These are phyloP conservation scores for Xerocomus nothofagi DNA, from an alignment of 1,284 basidiomycete genomes.

Conservation along the genomic window DNA sequence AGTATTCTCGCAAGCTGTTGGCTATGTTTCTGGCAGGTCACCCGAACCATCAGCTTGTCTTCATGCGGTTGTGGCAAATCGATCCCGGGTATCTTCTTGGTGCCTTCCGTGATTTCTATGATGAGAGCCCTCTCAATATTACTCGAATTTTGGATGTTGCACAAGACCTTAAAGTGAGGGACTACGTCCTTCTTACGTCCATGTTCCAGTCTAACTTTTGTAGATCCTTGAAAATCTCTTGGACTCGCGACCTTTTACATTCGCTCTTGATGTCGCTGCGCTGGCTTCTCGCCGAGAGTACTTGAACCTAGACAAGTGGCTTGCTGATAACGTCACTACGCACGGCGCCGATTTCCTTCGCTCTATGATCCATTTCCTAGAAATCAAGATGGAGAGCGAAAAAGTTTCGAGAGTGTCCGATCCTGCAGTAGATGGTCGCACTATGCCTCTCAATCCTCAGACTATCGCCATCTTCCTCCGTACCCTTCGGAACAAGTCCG, in stretches of 20 bases:
- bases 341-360: conserved; percentile 88
- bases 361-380: conserved; percentile 84
- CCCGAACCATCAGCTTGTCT: conserved; percentile 93
- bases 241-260: conserved; percentile 83
- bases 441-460: conserved; percentile 79
- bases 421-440: conserved; percentile 73
- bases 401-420: conserved; percentile 78
- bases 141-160: conserved; percentile 94
- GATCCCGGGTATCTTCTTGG: conserved; percentile 83
- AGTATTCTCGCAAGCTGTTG: conserved; percentile 85
- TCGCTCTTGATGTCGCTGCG: conserved; percentile 91
- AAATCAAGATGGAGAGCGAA: conserved; percentile 90
- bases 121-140: conserved; percentile 90
- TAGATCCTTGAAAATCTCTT: conserved; percentile 90
- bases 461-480: conserved; percentile 92
- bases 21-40: conserved; percentile 91
- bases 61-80: conserved; percentile 94
- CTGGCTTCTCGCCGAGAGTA: conserved; percentile 92
- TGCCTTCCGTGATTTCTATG: conserved; percentile 89
- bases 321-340: conserved; percentile 80
- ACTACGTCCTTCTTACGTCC: not conserved
- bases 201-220: conserved; percentile 2
- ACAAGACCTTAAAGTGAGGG: conserved; percentile 84
- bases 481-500: conserved; percentile 77
- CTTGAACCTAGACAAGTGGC: conserved; percentile 95